Evolutionary conservation across 2,329 filamentous ascomycete species (phyloP), one percentile per base, ranked within the genome.

Genomic region (Sporothrix mexicana): DNA sequence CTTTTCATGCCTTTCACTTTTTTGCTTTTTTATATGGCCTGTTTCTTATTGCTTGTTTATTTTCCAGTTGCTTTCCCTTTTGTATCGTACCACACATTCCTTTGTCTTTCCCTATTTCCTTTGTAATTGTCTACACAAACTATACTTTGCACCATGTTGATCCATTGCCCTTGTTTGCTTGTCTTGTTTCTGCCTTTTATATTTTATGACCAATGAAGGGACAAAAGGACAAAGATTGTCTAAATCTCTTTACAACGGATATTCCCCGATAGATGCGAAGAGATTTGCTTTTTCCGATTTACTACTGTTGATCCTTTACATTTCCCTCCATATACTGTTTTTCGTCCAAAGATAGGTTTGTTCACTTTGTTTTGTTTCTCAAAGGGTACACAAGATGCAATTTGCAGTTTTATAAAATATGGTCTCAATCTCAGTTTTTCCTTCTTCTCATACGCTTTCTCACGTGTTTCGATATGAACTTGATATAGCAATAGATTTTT

Each of bases 251-350:
- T 71, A 70, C 51, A 17, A 67, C 70, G 67, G 53, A 73, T 43
- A 72, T 64, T 47, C 25, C 53, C 43, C 55, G 51, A 75, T 75
- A 75, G 74, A 75, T 72, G 73, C 45, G 30, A 70, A 71, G 68
- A 71, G 30, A 66, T 68, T 47, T 73, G 36, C 23, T 69, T 55
- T 72, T 47, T 73, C 64, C 36, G 64, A 67, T 66, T 67, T 70
- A 41, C 25, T 25, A 25, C 51, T 45, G 57, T 57, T 47, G 1
- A n/a, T 17, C 13, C 67, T 59, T 66, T 62, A 13, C 43, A 17
- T 57, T 49, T 49, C 6, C 6, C 67, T 51, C 43, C 30, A 41
- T 62, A 17, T 57, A 64, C 23, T 71, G 15, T 55, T 45, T 36
- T 53, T 51, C 49, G 8, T 47, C 17, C 20, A 23, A 9, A 23